Percentiles rank a stretch among this genome's conserved stretches.
Evolutionary conservation across 78 protist genomes (phyloP).

Genomic region (Chrysochromulina parva): DNA sequence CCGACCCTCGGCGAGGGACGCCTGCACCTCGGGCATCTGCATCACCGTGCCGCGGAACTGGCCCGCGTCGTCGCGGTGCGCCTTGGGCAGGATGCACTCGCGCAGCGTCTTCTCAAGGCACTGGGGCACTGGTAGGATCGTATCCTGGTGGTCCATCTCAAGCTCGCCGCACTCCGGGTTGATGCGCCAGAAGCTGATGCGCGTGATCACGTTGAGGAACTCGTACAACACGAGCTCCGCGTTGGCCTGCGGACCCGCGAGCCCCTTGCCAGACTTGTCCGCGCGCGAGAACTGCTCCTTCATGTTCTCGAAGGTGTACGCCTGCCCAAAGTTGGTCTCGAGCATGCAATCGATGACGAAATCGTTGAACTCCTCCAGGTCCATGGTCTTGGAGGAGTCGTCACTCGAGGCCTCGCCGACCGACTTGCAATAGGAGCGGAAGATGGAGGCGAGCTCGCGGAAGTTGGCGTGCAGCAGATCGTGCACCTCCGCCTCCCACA

Average conservation of each 20-base stretch:
- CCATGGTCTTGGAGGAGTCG: no score
- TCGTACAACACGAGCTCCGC: neutral
- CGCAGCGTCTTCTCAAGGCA: neutral
- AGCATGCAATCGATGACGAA: no score
- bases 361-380: no score
- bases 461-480: neutral
- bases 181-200: neutral
- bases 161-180: neutral
- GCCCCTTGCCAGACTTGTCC: neutral
- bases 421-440: neutral
- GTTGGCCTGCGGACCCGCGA: neutral
- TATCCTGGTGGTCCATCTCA: neutral
- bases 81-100: neutral
- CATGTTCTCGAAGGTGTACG: neutral
- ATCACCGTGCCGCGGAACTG: neutral
- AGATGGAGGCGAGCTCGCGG: neutral
- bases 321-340: neutral
- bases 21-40: no score
- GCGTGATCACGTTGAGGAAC: neutral
- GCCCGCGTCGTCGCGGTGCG: neutral
- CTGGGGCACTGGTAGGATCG: neutral
- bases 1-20: no score
- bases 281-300: neutral
- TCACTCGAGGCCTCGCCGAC: no score
- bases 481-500: neutral